These are phyloP conservation scores for Monosporascus ibericus DNA, from an alignment of 2,329 filamentous ascomycete genomes.

Conservation along the genomic window DNA sequence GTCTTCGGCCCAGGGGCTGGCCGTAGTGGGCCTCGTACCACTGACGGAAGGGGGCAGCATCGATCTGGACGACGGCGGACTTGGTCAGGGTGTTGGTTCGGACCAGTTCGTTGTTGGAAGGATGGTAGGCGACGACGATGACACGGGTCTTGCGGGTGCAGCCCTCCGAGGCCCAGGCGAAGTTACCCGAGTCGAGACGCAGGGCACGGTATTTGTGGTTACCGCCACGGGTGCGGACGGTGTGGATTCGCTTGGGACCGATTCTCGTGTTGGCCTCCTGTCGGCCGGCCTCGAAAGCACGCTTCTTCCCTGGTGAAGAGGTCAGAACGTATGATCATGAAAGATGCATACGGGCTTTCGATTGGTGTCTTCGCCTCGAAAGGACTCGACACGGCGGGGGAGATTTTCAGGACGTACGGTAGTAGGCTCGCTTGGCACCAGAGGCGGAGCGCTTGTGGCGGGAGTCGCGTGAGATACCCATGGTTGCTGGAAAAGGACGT, in stretches of 20 bases:
- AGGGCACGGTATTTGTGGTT: conserved; percentile 99
- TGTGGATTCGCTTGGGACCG: conserved; percentile 91
- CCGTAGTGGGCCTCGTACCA: conserved; percentile 99
- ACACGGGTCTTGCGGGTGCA: conserved; percentile 98
- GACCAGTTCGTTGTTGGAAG: conserved; percentile 99
- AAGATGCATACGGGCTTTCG: conserved; percentile 62
- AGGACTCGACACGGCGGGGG: conserved; percentile 9
- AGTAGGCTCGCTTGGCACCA: conserved; percentile 94
- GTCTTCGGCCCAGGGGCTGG: conserved; percentile 77
- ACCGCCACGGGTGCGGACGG: conserved; percentile 93
- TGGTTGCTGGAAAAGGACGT: conserved; percentile 56
- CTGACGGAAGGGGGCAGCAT: conserved; percentile 97
- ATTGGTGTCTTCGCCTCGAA: conserved; percentile 20
- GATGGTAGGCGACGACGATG: conserved; percentile 97
- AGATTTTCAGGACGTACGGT: conserved; percentile 57
- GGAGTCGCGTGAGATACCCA: conserved; percentile 99
- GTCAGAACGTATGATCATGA: conserved; percentile 64
- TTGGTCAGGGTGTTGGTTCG: conserved; percentile 99
- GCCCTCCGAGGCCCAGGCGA: conserved; percentile 98
- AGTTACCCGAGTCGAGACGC: conserved; percentile 98
- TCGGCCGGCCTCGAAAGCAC: conserved; percentile 99
- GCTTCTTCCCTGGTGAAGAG: conserved; percentile 79
- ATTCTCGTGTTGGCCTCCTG: conserved; percentile 99
- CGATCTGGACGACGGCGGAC: conserved; percentile 96
- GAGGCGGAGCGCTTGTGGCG: conserved; percentile 99